A percentile compares a stretch with the other conserved stretches of the same genome.
Evolutionary conservation across 805 yeast genomes (phyloP).

Genomic region (Metschnikowia dekortorum): DNA sequence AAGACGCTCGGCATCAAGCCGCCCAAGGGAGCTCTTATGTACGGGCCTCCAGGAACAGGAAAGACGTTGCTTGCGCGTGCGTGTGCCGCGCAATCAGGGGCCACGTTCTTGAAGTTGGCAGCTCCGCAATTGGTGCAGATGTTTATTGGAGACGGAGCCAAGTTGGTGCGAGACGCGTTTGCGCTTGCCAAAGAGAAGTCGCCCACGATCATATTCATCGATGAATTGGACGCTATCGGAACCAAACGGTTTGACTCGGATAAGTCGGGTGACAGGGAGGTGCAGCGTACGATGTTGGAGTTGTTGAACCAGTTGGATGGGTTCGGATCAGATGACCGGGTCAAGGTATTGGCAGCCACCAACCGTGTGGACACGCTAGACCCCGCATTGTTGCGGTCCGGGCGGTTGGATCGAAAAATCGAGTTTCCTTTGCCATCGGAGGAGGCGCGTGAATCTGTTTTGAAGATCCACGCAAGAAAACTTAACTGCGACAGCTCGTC

Average conservation of each 20-base stretch:
- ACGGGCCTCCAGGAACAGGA: constrained; percentile 22
- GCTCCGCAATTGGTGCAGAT: constrained; percentile 22
- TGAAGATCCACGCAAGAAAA: constrained; percentile 95
- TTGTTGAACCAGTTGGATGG: constrained; percentile 21
- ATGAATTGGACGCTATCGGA: constrained; percentile 21
- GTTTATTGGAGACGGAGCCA: constrained; percentile 22
- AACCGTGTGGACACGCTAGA: constrained; percentile 21
- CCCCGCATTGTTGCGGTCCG: constrained; percentile 21
- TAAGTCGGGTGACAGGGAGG: constrained; percentile 21
- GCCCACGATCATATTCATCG: constrained; percentile 21
- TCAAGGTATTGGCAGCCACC: constrained; percentile 20
- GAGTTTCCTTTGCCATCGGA: constrained; percentile 98
- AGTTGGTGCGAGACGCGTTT: constrained; percentile 20
- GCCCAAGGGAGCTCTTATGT: constrained; percentile 21
- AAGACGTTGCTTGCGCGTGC: constrained; percentile 21
- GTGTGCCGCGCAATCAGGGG: constrained; percentile 20
- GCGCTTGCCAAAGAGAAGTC: constrained; percentile 21
- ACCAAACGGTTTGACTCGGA: constrained; percentile 21
- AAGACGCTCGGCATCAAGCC: constrained; percentile 19
- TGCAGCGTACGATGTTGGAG: constrained; percentile 21
- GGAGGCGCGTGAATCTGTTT: constrained; percentile 93
- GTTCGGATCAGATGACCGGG: constrained; percentile 42
- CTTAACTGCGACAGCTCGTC: constrained; percentile 83
- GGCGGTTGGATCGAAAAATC: constrained; percentile 21
- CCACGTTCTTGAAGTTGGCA: constrained; percentile 20